Base-by-base conservation (phyloP, 2,329 filamentous ascomycete species). In the Cladosporium cucumerinum region DNA sequence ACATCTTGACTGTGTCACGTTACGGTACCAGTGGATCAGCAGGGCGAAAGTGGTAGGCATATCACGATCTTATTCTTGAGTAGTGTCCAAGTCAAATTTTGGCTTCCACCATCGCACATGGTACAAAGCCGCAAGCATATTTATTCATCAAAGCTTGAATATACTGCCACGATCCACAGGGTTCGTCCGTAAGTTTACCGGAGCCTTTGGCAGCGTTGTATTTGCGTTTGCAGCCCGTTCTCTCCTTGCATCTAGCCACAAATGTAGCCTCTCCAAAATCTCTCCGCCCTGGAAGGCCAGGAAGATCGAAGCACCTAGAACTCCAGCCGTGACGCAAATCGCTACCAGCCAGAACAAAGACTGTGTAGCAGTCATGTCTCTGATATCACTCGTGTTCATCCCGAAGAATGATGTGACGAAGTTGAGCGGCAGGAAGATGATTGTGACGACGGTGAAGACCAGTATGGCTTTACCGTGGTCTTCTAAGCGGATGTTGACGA, bases 401-500 rank as follows among this genome's bases (percentile, higher is more conserved):
- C 79, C 79, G 59, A 80, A 79, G 69, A 80, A 80, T 12, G 73
- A 77, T 0, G 77, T 75, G 12, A 81, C 73, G 68, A 81, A 81
- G 11, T 77, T 80, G 7, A 81, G 69, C 0, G 79, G 78, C 11
- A 81, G 73, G 54, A 81, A 81, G 48, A 81, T 72, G 61, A 80
- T 77, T 0, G 79, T 81, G 34, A 80, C 77, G 36, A 80, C 77
- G 5, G 78, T 80, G 66, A 81, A 81, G 21, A 80, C 76, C 1
- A 81, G 66, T 48, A 80, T 80, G 0, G 78, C 78, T 70, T 79
- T 79, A 5, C 78, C 78, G 59, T 81, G 77, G 62, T 80, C 79
- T 71, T 81, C 79, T 3, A 80, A 73, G 2, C 79, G 75, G 55
- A 81, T 80, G 64, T 81, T 80, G 65, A 81, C 78, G 1, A 80